Base-by-base conservation (phyloP, 768 basidiomycete genomes). In the Calvatia gigantea region DNA sequence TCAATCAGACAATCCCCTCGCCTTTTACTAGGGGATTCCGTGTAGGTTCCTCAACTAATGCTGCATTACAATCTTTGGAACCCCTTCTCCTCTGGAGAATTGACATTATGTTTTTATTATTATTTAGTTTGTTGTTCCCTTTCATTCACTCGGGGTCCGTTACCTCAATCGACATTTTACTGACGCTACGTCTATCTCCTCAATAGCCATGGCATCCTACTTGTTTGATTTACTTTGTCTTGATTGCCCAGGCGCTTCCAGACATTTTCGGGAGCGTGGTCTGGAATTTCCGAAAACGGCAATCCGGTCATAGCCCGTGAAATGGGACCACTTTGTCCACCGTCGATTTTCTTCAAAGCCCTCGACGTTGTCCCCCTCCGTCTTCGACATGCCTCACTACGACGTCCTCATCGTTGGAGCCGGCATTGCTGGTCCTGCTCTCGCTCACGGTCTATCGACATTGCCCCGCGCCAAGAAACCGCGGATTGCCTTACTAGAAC, bases 381-480 rank as follows among this genome's bases (percentile, higher is more conserved):
- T 28, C 49, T 14, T 17, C 35, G 21, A 33, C 15, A 48, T 55
- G 45, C 45, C 45, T 3, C 62, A 64, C 37, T 91, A 89, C 78
- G 87, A 93, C 76, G 76, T 91, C 39, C 68, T 96, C 70, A 87
- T 98, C 65, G 86, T 98, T 68, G 96, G 96, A 54, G 94, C 91
- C 6, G 96, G 96, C 37, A 77, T 97, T 51, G 93, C 92, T 14
- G 96, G 96, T 54, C 86, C 83, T 38, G 82, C 93, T 0, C 81
- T 99, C 44, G 94, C 94, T 5, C 86, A 92, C 66, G 87, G 88
- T 0, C 87, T 99, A 38, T 84, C 92, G 3, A 76, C 79, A 1
- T 64, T 81, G 8, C 75, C 79, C 2, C 76, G 82, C 38, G 46
- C 69, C 17, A 73, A 73, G 51, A 87, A 87, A 12, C 80, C 94